These are phyloP conservation scores for Coleophoma crateriformis DNA, from an alignment of 2,329 filamentous ascomycete genomes.

Conservation along the genomic window DNA sequence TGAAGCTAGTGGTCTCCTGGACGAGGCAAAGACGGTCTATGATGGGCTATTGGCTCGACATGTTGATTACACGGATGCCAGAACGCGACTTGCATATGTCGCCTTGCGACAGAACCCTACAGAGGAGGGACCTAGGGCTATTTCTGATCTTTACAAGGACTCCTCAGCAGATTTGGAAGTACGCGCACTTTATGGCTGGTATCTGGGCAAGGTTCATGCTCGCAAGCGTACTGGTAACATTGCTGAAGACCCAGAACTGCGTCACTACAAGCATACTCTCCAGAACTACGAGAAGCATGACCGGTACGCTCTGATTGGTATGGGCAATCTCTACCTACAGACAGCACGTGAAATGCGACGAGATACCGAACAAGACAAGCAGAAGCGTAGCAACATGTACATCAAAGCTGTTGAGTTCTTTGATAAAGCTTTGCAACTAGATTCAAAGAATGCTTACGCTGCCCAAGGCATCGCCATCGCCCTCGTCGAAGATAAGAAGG, in stretches of 20 bases:
- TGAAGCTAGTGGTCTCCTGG: conserved; percentile 73
- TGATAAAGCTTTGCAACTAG: conserved; percentile 92
- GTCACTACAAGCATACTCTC: conserved; percentile 93
- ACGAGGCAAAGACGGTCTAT: conserved; percentile 85
- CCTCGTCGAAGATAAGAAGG: conserved; percentile 89
- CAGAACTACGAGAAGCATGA: conserved; percentile 97
- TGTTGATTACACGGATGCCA: conserved; percentile 87
- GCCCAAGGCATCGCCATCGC: conserved; percentile 95
- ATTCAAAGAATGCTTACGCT: conserved; percentile 91
- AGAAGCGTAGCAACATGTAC: conserved; percentile 83
- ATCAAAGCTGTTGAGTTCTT: conserved; percentile 96
- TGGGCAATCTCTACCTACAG: conserved; percentile 85
- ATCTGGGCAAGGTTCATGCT: conserved; percentile 72
- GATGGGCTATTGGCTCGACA: conserved; percentile 81
- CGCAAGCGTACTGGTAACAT: conserved; percentile 79
- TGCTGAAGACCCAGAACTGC: conserved; percentile 83
- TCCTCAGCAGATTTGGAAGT: conserved; percentile 86
- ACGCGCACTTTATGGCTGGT: conserved; percentile 91
- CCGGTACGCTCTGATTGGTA: conserved; percentile 89
- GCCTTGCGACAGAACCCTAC: conserved; percentile 73
- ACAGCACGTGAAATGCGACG: conserved; percentile 92
- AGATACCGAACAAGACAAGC: conserved; percentile 82
- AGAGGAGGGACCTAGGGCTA: conserved; percentile 80
- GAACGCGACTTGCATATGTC: conserved; percentile 84
- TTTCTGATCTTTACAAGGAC: conserved; percentile 79